Percentiles rank a stretch among this genome's conserved stretches.
Conservation (phyloP, 148 eudicot species). For the Rhododendron kiyosumense region DNA sequence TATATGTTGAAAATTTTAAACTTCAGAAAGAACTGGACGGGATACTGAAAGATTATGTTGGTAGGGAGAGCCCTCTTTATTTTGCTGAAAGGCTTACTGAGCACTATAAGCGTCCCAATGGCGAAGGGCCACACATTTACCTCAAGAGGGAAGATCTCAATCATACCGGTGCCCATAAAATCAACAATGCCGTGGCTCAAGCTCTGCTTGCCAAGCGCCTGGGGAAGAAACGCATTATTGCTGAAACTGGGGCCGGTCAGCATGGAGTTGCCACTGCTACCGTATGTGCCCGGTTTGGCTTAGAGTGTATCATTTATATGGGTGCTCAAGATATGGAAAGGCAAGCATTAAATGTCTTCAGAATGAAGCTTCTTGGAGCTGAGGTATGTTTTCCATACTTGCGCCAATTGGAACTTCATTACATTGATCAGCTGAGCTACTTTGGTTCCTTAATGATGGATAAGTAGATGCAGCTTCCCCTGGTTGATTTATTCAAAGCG, state of each 20-base stretch:
- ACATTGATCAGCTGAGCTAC: background rate
- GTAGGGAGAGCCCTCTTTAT: conserved; percentile 90
- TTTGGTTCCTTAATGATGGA: background rate
- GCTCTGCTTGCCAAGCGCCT: conserved; percentile 87
- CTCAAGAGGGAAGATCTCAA: conserved; percentile 93
- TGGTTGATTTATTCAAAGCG: background rate
- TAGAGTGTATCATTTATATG: conserved; percentile 82
- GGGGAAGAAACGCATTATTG: conserved; percentile 90
- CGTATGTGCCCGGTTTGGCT: conserved; percentile 94
- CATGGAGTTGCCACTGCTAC: conserved; percentile 99
- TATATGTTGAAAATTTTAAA: background rate
- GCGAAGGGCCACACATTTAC: conserved; percentile 84
- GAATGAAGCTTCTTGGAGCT: conserved; percentile 98
- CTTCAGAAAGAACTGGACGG: conserved; percentile 76
- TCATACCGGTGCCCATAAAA: conserved; percentile 92
- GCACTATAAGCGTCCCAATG: conserved; percentile 76
- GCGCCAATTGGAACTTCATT: background rate
- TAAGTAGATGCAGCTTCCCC: background rate
- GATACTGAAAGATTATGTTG: conserved; percentile 83
- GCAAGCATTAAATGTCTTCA: conserved; percentile 82
- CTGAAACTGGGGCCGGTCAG: conserved; percentile 99
- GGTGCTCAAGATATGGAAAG: conserved; percentile 99
- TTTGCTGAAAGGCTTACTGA: conserved; percentile 92
- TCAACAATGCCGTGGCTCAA: conserved; percentile 94
- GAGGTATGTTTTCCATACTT: conserved; percentile 53